Evolutionary conservation across 192 early-diverging fungal species (phyloP).

Genomic region (Coemansia sp.): DNA sequence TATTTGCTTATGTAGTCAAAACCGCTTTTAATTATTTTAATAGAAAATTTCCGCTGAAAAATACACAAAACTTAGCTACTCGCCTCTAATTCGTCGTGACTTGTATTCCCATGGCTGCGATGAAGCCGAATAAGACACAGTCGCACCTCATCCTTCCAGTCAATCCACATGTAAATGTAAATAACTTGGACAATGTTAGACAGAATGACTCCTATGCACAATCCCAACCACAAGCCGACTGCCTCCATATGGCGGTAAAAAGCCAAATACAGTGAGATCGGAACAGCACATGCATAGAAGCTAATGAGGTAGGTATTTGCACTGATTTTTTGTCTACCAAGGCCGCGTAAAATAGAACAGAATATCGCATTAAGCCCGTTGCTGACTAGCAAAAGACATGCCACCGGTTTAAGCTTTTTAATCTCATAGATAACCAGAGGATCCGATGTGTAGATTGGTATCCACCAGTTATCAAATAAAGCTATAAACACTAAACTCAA

Average conservation of each 20-base stretch:
- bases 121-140: slow-evolving; percentile 33
- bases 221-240: slow-evolving; percentile 64
- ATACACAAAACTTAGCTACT: not conserved
- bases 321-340: slow-evolving; percentile 56
- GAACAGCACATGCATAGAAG: slow-evolving; percentile 55
- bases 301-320: slow-evolving; percentile 51
- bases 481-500: slow-evolving; percentile 62
- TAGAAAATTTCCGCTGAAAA: not conserved
- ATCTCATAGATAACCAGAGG: slow-evolving; percentile 29
- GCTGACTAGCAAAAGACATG: slow-evolving; percentile 36
- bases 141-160: slow-evolving; percentile 40
- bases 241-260: slow-evolving; percentile 57
- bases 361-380: slow-evolving; percentile 61
- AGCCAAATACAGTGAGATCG: slow-evolving; percentile 54
- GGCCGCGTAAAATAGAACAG: slow-evolving; percentile 56
- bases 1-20: too few species aligned
- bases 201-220: slow-evolving; percentile 52
- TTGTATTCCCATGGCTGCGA: not conserved
- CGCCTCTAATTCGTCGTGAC: too few species aligned
- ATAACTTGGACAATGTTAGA: slow-evolving; percentile 33
- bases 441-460: slow-evolving; percentile 57
- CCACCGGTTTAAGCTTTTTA: slow-evolving; percentile 33
- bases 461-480: slow-evolving; percentile 55
- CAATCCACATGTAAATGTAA: slow-evolving; percentile 20
- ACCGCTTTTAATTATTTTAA: too few species aligned